Conservation (phyloP, 129 eudicot species). For the Escallonia herrerae region DNA sequence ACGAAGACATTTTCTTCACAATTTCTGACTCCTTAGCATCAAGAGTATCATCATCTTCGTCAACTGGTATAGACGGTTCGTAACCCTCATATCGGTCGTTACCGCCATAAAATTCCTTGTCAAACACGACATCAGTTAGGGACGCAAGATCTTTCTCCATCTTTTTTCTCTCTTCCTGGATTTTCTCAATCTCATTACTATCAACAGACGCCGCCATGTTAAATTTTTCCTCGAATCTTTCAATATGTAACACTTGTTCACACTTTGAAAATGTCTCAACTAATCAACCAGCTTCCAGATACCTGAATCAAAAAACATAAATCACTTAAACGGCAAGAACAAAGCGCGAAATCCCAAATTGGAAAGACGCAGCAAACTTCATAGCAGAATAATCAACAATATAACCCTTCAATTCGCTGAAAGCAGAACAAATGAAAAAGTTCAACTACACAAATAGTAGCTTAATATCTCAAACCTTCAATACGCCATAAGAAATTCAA, state of each 20-base stretch:
- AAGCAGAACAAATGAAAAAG: neutral
- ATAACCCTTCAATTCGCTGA: too few species aligned
- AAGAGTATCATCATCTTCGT: slow-evolving; percentile 66
- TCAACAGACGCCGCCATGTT: slow-evolving; percentile 37
- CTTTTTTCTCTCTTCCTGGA: slow-evolving; percentile 80
- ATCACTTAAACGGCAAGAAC: too few species aligned
- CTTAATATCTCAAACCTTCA: too few species aligned
- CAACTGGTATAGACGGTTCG: slow-evolving; percentile 61
- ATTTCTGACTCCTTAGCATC: slow-evolving; percentile 63
- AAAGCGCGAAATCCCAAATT: too few species aligned
- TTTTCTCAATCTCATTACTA: slow-evolving; percentile 55
- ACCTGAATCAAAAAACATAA: too few species aligned
- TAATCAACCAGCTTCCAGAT: too few species aligned
- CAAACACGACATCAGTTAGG: slow-evolving; percentile 56
- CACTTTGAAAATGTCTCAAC: too few species aligned
- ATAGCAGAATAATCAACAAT: too few species aligned
- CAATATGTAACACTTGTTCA: too few species aligned
- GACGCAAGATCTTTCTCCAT: slow-evolving; percentile 76
- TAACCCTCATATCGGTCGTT: slow-evolving; percentile 53
- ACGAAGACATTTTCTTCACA: slow-evolving; percentile 67
- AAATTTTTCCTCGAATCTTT: too few species aligned
- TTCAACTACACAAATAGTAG: neutral
- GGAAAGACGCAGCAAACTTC: too few species aligned
- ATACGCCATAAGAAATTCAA: too few species aligned
- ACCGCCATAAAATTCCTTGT: slow-evolving; percentile 68